Base-by-base conservation (phyloP, 1,139 yeast species). In the Hansenula anomala region DNA sequence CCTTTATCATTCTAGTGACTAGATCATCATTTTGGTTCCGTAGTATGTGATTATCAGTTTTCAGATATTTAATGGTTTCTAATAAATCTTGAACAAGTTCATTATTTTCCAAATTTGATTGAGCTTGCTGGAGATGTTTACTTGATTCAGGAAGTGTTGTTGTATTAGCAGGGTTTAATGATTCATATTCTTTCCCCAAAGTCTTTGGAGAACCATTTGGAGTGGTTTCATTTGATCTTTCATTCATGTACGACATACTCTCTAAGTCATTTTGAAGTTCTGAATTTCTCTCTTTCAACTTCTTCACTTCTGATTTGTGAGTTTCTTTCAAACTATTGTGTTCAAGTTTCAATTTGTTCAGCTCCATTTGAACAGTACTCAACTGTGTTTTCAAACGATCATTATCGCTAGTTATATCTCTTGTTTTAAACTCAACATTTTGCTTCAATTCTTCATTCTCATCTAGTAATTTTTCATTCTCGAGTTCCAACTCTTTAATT, bases 81-180 rank as follows among this genome's bases (percentile, higher is more conserved):
- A 52, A 13, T n/a, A 52, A 36, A 22, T 49, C 53, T 19, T 36
- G 36, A 1, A 52, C 40, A 2, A 50, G 25, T 4, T 52, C 53
- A 13, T 29, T 29, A 10, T 29, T 35, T 6, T 32, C 34, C 3
- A 24, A 20, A 16, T 32, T 32, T 17, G 34, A 32, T 24, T 32
- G 34, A 10, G 34, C 34, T 32, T 32, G 34, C 22, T 32, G 34
- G 15, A 32, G 17, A 13, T 14, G 17, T 17, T 18, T 32, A 17
- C 34, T 32, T 17, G 34, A 17, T 32, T 24, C 34, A 5, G 34
- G 28, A 5, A 17, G 9, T 24, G 22, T 10, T 13, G 11, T 11
- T 7, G 29, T 20, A 16, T n/a, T 13, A 6, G 22, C 6, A 6
- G 22, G 22, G 22, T 20, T 9, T 20, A 20, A 6, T 19, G 24